Conservation (phyloP, 2,329 filamentous ascomycete genomes). For the Colletotrichum sublineola region DNA sequence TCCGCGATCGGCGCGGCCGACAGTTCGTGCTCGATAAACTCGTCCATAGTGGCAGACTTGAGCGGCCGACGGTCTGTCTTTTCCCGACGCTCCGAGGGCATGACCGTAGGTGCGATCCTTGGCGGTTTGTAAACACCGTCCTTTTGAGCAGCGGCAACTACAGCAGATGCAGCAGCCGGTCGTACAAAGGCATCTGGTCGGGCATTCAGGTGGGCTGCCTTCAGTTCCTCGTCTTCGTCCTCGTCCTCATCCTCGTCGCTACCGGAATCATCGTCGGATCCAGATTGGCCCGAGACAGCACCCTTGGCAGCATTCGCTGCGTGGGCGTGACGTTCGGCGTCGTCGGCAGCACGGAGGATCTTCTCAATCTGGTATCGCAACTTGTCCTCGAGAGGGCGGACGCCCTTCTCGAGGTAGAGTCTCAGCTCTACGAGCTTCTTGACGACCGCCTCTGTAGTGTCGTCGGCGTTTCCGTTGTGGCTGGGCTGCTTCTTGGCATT, state of each 20-base stretch:
- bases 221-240: slow-evolving; percentile 45
- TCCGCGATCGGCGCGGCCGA: slow-evolving; percentile 84
- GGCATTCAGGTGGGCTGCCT: slow-evolving; percentile 42
- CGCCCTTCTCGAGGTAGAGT: slow-evolving; percentile 93
- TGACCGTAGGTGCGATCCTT: slow-evolving; percentile 85
- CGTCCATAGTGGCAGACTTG: slow-evolving; percentile 89
- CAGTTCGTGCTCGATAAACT: slow-evolving; percentile 89
- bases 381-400: slow-evolving; percentile 88
- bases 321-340: slow-evolving; percentile 67
- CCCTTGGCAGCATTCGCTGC: slow-evolving; percentile 53
- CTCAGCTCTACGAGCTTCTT: slow-evolving; percentile 91
- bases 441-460: slow-evolving; percentile 76
- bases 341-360: slow-evolving; percentile 87
- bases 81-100: slow-evolving; percentile 78
- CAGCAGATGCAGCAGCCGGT: slow-evolving; percentile 48
- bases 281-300: slow-evolving; percentile 50
- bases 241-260: slow-evolving; percentile 53
- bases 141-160: slow-evolving; percentile 52
- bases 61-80: slow-evolving; percentile 72
- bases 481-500: slow-evolving; percentile 56
- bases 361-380: slow-evolving; percentile 97
- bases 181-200: slow-evolving; percentile 55
- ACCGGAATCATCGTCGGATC: slow-evolving; percentile 51
- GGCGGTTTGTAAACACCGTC: slow-evolving; percentile 88
- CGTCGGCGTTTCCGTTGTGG: slow-evolving; percentile 50